Base-by-base conservation (phyloP, 2,329 filamentous ascomycete genomes). In the Nemania diffusa region DNA sequence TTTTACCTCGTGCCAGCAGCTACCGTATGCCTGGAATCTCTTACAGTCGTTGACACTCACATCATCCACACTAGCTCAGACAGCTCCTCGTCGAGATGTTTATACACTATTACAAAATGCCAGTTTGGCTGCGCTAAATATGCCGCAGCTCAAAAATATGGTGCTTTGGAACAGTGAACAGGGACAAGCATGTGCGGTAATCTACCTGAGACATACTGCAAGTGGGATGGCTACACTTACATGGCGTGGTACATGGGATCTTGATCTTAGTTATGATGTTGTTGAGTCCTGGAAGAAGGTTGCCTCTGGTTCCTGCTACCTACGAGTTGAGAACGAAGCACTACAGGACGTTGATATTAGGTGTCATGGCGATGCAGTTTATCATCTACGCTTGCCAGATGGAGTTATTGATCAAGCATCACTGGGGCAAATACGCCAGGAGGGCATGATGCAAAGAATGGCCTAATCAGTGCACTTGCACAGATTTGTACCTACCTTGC, bases 41-140 rank as follows among this genome's bases (percentile, higher is more conserved):
- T 57, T 79, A 60, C 71, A 71, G 56, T 76, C 74, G 46, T 68
- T 79, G 58, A 71, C 75, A 24, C 73, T 79, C 11, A 79, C 77
- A 68, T 78, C 77, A 29, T 24, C 64, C 70, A 48, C 64, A 72
- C 64, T 62, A 78, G 22, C 50, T 32, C 48, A 42, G 20, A 61
- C 32, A 46, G 27, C 48, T 34, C 46, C 44, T 32, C 48, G 40
- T 29, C 46, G 20, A 32, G 58, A 62, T 42, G 22, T 44, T 62
- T 62, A n/a, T 46, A 53, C 29, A 29, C 22, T 53, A 62, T 42
- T 61, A 53, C 58, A 61, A 29, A 40, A 61, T 50, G 58, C 51
- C 24, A 55, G 59, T 46, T 55, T 56, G 24, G 50, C 51, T 48
- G 59, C 51, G 50, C 59, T 44, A 46, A 62, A 55, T 46, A 62